These are phyloP conservation scores for Irpex rosettiformis DNA, from an alignment of 1,284 basidiomycete genomes.

Conservation along the genomic window DNA sequence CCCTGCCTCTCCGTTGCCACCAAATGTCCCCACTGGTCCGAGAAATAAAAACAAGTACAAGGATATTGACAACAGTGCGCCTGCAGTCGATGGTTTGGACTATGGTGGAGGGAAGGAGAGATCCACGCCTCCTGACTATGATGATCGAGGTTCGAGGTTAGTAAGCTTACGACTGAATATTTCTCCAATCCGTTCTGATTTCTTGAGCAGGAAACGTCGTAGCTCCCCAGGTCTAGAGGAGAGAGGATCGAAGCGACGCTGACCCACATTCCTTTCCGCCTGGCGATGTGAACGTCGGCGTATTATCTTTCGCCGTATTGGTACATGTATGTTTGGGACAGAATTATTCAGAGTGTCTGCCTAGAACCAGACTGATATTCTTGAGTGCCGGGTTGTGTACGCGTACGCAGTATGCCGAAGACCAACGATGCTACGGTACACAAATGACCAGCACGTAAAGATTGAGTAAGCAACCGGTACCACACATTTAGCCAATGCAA, in stretches of 20 bases:
- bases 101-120: conserved; percentile 57
- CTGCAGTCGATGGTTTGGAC: conserved; percentile 80
- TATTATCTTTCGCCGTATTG: neutral
- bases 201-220: conserved; percentile 27
- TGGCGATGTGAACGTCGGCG: neutral
- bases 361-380: no score
- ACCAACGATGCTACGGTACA: no score
- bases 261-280: conserved; percentile 6
- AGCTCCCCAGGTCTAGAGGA: conserved; percentile 30
- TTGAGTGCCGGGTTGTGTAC: no score
- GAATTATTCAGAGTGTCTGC: no score
- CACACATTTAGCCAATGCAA: no score
- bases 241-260: conserved; percentile 31
- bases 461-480: no score
- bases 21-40: conserved; percentile 80
- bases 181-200: neutral
- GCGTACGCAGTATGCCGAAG: no score
- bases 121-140: conserved; percentile 19
- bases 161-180: neutral
- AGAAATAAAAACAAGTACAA: conserved; percentile 86
- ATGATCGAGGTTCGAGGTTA: conserved; percentile 17
- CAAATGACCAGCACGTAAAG: no score
- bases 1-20: conserved; percentile 76
- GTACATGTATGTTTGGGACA: no score
- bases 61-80: conserved; percentile 71